These are phyloP conservation scores for Hippophae gyantsensis DNA, from an alignment of 306 rosid genomes.

Conservation along the genomic window DNA sequence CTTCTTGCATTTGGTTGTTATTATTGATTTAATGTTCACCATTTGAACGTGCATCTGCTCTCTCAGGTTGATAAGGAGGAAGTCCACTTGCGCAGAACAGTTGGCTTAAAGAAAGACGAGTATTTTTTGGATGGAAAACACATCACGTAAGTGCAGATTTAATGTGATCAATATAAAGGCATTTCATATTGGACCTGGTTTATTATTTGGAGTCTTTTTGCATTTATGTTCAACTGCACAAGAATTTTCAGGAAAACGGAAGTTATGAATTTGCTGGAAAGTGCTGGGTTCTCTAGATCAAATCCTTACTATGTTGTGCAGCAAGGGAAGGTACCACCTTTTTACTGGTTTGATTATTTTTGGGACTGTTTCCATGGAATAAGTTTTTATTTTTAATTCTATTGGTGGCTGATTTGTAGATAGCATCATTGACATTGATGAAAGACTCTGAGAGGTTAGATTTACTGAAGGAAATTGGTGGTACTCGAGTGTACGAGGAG, in stretches of 20 bases:
- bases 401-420: constrained; percentile 35
- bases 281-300: constrained; percentile 99
- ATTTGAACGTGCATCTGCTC: constrained; percentile 11
- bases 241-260: constrained; percentile 67
- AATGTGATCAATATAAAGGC: background rate
- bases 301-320: constrained; percentile 99
- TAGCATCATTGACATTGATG: constrained; percentile 87
- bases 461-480: constrained; percentile 95
- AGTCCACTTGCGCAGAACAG: constrained; percentile 87
- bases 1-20: constrained; percentile 5
- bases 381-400: background rate
- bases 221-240: constrained; percentile 4
- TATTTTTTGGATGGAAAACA: constrained; percentile 96
- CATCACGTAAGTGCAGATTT: constrained; percentile 56
- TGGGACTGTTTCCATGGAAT: constrained; percentile 2
- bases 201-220: background rate
- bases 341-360: constrained; percentile 18
- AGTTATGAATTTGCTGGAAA: constrained; percentile 97
- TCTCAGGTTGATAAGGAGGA: constrained; percentile 95
- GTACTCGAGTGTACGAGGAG: constrained; percentile 96
- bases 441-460: constrained; percentile 91
- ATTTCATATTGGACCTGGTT: background rate
- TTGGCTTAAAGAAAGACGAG: constrained; percentile 82
- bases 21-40: constrained; percentile 1
- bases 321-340: constrained; percentile 78